phyloP scores from a whole-genome alignment of 2,329 filamentous ascomycete species.

The Bimuria novae-zelandiae region DNA sequence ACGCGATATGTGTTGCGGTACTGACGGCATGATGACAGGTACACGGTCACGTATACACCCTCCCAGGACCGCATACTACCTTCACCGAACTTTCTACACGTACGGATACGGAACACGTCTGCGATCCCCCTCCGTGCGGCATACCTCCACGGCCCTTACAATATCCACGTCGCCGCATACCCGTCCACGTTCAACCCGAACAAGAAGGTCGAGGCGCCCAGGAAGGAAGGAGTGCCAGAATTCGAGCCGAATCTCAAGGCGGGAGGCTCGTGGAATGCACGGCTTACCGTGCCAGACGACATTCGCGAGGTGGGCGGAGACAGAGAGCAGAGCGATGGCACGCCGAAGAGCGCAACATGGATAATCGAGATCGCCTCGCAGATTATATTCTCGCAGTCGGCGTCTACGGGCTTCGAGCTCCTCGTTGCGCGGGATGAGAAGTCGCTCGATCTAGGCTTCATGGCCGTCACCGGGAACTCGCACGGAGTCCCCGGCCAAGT shows the following conservation, averaged over 20 bases:
- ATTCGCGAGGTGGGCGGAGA: slow-evolving; percentile 67
- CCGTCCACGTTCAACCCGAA: slow-evolving; percentile 84
- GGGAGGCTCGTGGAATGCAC: slow-evolving; percentile 82
- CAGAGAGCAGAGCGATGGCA: slow-evolving; percentile 43
- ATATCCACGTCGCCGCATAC: slow-evolving; percentile 83
- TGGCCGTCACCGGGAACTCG: slow-evolving; percentile 58
- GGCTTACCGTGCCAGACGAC: slow-evolving; percentile 77
- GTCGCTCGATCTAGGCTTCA: slow-evolving; percentile 71
- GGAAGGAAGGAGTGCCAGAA: slow-evolving; percentile 77
- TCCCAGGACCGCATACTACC: slow-evolving; percentile 87
- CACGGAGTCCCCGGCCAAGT: slow-evolving; percentile 65
- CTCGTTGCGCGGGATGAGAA: slow-evolving; percentile 84
- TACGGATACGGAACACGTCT: slow-evolving; percentile 90
- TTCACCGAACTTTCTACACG: slow-evolving; percentile 76
- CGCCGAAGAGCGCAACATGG: slow-evolving; percentile 72
- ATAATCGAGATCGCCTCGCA: slow-evolving; percentile 90
- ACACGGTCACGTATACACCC: slow-evolving; percentile 89
- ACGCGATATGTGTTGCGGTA: slow-evolving; percentile 16
- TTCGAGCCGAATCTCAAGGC: slow-evolving; percentile 98
- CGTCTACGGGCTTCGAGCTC: slow-evolving; percentile 85
- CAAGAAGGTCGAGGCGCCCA: slow-evolving; percentile 70
- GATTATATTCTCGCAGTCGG: slow-evolving; percentile 89
- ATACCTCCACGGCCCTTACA: slow-evolving; percentile 96
- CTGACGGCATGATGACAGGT: slow-evolving; percentile 49
- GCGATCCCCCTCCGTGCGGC: slow-evolving; percentile 89